These are phyloP conservation scores for Haematococcus lacustris DNA, from an alignment of 139 green algal genomes.

Conservation along the genomic window DNA sequence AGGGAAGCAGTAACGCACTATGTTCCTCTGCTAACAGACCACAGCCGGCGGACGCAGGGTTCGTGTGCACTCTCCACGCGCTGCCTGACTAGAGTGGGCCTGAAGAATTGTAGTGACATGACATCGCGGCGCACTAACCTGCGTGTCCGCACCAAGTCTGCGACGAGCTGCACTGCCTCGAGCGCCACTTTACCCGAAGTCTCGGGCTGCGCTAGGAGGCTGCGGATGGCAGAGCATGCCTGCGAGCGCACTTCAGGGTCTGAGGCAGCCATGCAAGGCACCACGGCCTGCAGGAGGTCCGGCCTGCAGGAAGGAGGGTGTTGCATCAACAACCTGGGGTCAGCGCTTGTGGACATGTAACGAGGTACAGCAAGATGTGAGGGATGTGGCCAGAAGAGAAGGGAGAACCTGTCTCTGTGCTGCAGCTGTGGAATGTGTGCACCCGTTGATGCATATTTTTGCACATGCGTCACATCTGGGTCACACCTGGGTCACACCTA, in stretches of 20 bases:
- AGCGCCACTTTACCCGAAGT: constrained; percentile 23
- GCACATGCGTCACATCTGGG: no score
- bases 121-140: constrained; percentile 30
- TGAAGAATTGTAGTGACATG: no score
- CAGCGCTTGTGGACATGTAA: no score
- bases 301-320: constrained; percentile 13
- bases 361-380: no score
- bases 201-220: constrained; percentile 23
- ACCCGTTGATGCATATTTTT: background rate
- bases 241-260: constrained; percentile 35
- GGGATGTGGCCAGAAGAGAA: no score
- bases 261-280: constrained; percentile 51
- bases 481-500: no score
- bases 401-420: no score
- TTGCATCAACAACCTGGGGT: no score
- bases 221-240: constrained; percentile 29
- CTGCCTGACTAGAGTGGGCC: no score
- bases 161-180: constrained; percentile 80
- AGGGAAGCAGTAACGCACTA: background rate
- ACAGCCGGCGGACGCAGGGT: no score
- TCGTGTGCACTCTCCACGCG: no score
- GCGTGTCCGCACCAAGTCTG: constrained; percentile 68
- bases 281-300: constrained; percentile 69
- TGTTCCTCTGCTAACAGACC: no score
- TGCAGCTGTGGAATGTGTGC: background rate